Conservation (phyloP, 2,329 filamentous ascomycete genomes). For the Penicillium sp. region DNA sequence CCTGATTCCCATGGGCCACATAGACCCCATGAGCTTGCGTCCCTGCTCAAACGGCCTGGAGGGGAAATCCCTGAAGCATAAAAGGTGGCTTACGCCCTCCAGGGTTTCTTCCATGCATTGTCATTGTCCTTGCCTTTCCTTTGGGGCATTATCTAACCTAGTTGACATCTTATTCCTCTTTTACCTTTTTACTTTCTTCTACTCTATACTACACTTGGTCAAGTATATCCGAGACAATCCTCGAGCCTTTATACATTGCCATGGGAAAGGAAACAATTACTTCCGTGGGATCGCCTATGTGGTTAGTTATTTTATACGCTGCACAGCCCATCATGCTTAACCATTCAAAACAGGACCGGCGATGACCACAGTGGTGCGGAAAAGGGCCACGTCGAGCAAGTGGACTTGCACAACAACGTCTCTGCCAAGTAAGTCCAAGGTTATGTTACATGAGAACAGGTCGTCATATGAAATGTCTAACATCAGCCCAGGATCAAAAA, state of each 20-base stretch:
- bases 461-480: not conserved
- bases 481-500: slow-evolving; percentile 41
- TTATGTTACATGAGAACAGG: not conserved
- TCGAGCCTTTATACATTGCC: not conserved
- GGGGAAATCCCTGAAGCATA: slow-evolving; percentile 6
- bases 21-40: slow-evolving; percentile 4
- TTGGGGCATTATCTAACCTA: not conserved
- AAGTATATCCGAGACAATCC: not conserved
- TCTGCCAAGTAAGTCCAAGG: slow-evolving; percentile 22
- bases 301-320: not conserved
- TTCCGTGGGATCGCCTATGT: not conserved
- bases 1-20: not conserved
- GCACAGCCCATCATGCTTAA: not conserved
- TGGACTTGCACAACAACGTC: slow-evolving; percentile 26
- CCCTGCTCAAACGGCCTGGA: slow-evolving; percentile 6
- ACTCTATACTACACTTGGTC: not conserved
- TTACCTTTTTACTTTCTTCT: not conserved
- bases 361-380: slow-evolving; percentile 7
- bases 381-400: slow-evolving; percentile 19
- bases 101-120: not conserved
- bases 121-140: not conserved
- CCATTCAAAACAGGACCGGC: slow-evolving; percentile 5
- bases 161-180: not conserved
- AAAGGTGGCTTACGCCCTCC: slow-evolving; percentile 2
- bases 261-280: slow-evolving; percentile 13